A percentile compares a stretch with the other conserved stretches of the same genome.
Evolutionary conservation across 331 rosid genomes (phyloP).

Genomic region (Malus hybrid): DNA sequence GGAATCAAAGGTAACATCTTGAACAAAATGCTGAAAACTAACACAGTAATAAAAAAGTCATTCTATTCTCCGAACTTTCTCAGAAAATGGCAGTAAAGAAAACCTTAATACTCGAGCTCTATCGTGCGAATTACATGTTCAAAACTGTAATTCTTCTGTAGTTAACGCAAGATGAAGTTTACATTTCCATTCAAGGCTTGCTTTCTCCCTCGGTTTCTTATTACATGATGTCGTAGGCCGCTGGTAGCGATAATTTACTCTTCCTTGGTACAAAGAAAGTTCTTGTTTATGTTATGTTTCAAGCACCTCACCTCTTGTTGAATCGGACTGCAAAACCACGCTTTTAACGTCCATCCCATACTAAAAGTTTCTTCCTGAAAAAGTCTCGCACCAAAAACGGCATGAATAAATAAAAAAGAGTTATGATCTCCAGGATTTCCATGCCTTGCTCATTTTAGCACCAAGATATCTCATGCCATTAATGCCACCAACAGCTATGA

Average conservation of each 20-base stretch:
- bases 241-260: neutral
- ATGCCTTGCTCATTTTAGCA: constrained; percentile 64
- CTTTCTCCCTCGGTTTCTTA: neutral
- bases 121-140: neutral
- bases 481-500: constrained; percentile 68
- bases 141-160: neutral
- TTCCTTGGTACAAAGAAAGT: neutral
- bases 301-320: neutral
- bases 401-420: neutral
- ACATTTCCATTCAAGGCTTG: neutral
- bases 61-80: too few species aligned
- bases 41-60: too few species aligned
- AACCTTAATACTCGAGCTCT: neutral
- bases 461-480: constrained; percentile 57
- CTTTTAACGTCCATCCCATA: neutral
- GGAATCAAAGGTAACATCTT: too few species aligned
- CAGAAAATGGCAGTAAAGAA: too few species aligned
- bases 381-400: neutral
- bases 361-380: neutral
- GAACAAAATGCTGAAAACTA: too few species aligned
- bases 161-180: neutral
- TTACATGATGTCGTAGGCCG: neutral
- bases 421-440: constrained; percentile 55
- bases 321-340: neutral
- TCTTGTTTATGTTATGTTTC: neutral